These are phyloP conservation scores for Neurospora sp. DNA, from an alignment of 495 filamentous ascomycete genomes.

Conservation along the genomic window DNA sequence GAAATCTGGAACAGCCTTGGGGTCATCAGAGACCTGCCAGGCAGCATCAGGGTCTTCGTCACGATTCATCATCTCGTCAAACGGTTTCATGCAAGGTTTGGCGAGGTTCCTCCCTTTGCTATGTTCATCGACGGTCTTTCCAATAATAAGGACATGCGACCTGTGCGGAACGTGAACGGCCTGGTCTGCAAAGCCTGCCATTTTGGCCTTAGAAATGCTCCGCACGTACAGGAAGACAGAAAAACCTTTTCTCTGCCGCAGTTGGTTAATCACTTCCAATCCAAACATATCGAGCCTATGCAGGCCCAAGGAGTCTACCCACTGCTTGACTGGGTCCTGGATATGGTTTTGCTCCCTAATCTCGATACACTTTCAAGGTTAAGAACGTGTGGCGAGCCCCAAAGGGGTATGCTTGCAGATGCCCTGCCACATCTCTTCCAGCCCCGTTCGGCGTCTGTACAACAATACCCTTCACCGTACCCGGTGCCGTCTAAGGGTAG, in stretches of 20 bases:
- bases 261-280: slow-evolving; percentile 59
- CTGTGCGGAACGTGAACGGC: slow-evolving; percentile 55
- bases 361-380: slow-evolving; percentile 37
- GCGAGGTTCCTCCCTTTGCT: slow-evolving; percentile 42
- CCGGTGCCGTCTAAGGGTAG: background rate
- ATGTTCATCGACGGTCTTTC: slow-evolving; percentile 60
- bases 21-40: slow-evolving; percentile 51
- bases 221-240: slow-evolving; percentile 26
- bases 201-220: slow-evolving; percentile 24
- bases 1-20: slow-evolving; percentile 53
- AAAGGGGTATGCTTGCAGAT: slow-evolving; percentile 47
- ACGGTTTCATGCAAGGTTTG: slow-evolving; percentile 44
- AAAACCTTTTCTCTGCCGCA: slow-evolving; percentile 51
- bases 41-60: slow-evolving; percentile 51
- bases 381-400: slow-evolving; percentile 37
- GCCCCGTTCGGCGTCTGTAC: background rate
- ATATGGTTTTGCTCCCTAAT: slow-evolving; percentile 64
- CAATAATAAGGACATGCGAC: slow-evolving; percentile 52
- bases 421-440: slow-evolving; percentile 41
- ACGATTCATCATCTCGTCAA: slow-evolving; percentile 51
- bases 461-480: background rate
- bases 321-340: slow-evolving; percentile 49
- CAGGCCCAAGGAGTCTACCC: slow-evolving; percentile 8
- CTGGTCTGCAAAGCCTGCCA: slow-evolving; percentile 55
- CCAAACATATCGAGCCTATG: slow-evolving; percentile 39